Base-by-base conservation (phyloP, 2,329 filamentous ascomycete genomes). In the Neopestalotiopsis sp. region DNA sequence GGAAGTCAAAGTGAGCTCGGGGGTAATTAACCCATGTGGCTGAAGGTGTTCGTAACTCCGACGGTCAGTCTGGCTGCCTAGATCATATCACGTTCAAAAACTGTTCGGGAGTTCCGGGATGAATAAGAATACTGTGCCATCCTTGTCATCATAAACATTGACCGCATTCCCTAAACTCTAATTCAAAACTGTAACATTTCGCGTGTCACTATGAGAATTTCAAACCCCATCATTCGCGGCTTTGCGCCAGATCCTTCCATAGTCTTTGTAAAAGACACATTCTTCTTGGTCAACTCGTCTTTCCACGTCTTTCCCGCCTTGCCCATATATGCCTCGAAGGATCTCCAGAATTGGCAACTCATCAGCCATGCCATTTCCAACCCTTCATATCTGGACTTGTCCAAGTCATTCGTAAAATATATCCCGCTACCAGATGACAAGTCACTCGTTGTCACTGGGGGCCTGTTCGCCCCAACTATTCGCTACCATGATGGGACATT, bases 231-330 rank as follows among this genome's bases (percentile, higher is more conserved):
- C 5, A 61, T 61, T 24, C 57, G 7, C 2, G 57, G 57, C 4
- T 61, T 61, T 5, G 57, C 57, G 32, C 57, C 57, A 1, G 57
- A 61, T n/a, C 57, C 57, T 28, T 61, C 57, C 7, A 38, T 61
- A 17, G 28, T 30, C 32, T 24, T 61, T 28, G 32, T 61, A 17
- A 61, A 61, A 30, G 57, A 30, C 0, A 61, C 57, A 4, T 61
- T 12, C 17, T 61, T 61, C 28, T 24, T 34, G 13, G 57, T 61
- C 1, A 61, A 61, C 20, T 61, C 57, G 2, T 32, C 28, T 20
- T 61, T 61, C n/a, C 57, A 61, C 7, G 12, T 61, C 13, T 61
- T 61, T 38, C 57, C 57, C 7, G 57, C 28, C 13, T 4, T 61
- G 9, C 57, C 57, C 3, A 61, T 61, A 13, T 61, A 61, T n/a